Evolutionary conservation across 2,329 filamentous ascomycete species (phyloP), one percentile per base, ranked within the genome.

Genomic region (Colletotrichum falcatum): DNA sequence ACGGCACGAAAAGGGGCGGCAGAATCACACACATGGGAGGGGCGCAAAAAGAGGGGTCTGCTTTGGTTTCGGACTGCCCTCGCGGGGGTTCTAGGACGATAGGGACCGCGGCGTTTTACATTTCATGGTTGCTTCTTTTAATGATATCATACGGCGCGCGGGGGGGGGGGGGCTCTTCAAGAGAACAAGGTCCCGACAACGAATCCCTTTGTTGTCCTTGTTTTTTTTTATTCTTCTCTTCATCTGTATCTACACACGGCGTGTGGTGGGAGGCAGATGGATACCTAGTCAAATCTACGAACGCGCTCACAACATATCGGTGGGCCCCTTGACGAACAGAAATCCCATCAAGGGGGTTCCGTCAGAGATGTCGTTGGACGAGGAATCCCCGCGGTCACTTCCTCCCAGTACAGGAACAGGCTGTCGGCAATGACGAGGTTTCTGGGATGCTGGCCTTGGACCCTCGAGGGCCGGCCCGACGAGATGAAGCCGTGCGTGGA

Each of bases 61-160:
- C 3, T 53, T 53, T 33, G 28, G 30, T 37, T 48, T 68, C 46
- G 65, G 68, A 63, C 64, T 63, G 58, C 59, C 64, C 64, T 49
- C 16, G 8, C 55, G 48, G 51, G 67, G 67, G 67, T 53, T 53
- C 44, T 61, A 62, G 67, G 64, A 67, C 67, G 67, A 70, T 44
- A 30, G 20, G n/a, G 23, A 48, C 16, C 6, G 37, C 28, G 14
- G 16, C 39, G 7, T 4, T 30, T 42, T 23, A 3, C 28, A 42
- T 23, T 2, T 20, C 49, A 8, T 3, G 23, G 30, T 67, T 37
- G 18, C 30, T 48, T 46, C 16, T 59, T 55, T 51, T 59, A 53
- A 60, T 63, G 37, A 67, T 33, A 53, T 37, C 51, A 59, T n/a
- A n/a, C n/a, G n/a, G n/a, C n/a, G n/a, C n/a, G n/a, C 28, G 46